phyloP scores from a whole-genome alignment of 2,329 filamentous ascomycete genomes.

The Monosporascus sp. region DNA sequence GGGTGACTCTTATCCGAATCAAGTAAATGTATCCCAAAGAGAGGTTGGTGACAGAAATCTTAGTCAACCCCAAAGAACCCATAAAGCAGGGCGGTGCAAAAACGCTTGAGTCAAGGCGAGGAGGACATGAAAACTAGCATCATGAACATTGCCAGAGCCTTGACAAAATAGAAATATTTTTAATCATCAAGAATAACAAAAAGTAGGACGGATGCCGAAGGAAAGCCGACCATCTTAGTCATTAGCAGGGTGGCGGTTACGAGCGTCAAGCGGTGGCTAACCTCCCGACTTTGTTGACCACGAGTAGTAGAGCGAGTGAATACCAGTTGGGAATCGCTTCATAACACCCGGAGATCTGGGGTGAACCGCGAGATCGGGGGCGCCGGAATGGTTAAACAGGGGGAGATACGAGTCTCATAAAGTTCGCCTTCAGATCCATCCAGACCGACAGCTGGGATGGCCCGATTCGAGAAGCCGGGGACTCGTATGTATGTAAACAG shows the following conservation, averaged over 20 bases:
- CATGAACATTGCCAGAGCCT: neutral
- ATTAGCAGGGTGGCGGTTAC: too few relatives aligned
- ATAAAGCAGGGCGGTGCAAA: neutral
- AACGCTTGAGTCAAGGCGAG: neutral
- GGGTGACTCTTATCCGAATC: slow-evolving; percentile 16
- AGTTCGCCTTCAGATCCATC: neutral
- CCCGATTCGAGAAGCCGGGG: neutral
- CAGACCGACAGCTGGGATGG: neutral
- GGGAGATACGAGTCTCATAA: neutral
- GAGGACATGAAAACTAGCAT: neutral
- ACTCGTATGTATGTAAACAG: neutral
- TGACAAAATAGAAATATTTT: neutral
- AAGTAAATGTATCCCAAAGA: slow-evolving; percentile 4
- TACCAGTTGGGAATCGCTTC: neutral
- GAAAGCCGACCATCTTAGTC: too few relatives aligned
- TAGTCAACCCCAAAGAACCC: neutral
- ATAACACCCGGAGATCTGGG: neutral
- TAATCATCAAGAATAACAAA: too few relatives aligned
- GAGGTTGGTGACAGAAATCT: neutral
- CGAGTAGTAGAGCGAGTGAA: neutral
- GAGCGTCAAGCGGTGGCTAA: too few relatives aligned
- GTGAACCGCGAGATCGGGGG: neutral
- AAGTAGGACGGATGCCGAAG: too few relatives aligned
- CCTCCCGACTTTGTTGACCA: too few relatives aligned
- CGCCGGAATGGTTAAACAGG: neutral